A percentile compares a stretch with the other conserved stretches of the same genome.
These are phyloP conservation scores for Aspergillus saccharolyticus DNA, from an alignment of 495 filamentous ascomycete genomes.

Conservation along the genomic window DNA sequence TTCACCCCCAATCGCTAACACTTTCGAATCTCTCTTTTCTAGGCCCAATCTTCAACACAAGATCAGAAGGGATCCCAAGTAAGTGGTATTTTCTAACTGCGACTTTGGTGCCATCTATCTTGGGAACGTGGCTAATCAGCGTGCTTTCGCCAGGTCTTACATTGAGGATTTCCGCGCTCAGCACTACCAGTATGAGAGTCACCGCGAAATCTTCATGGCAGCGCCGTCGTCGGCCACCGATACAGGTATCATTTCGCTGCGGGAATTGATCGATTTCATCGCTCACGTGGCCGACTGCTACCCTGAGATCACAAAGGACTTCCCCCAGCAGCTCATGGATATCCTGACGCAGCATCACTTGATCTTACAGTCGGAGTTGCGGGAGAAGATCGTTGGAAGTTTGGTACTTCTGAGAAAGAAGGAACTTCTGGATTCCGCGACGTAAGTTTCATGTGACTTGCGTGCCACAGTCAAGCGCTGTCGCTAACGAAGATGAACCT, in stretches of 20 bases:
- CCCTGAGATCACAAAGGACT: conserved; percentile 68
- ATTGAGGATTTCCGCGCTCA: conserved; percentile 80
- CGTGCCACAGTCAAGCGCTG: neutral
- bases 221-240: conserved; percentile 71
- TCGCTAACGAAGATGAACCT: conserved; percentile 11
- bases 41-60: conserved; percentile 85
- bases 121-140: conserved; percentile 5
- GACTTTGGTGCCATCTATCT: conserved; percentile 1
- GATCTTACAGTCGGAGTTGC: conserved; percentile 69
- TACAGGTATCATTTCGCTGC: conserved; percentile 70
- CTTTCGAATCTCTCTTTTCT: conserved; percentile 11
- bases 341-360: conserved; percentile 78
- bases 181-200: conserved; percentile 86
- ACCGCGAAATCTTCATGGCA: conserved; percentile 82
- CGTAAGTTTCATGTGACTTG: conserved; percentile 31
- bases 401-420: conserved; percentile 85
- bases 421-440: conserved; percentile 79
- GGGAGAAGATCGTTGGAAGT: conserved; percentile 92
- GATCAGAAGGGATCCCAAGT: conserved; percentile 76
- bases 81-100: conserved; percentile 24
- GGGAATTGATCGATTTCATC: conserved; percentile 82
- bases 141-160: conserved; percentile 56
- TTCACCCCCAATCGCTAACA: conserved; percentile 23
- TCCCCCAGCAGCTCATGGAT: conserved; percentile 74
- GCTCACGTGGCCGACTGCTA: conserved; percentile 93